These are phyloP conservation scores for Yamadazyma mexicana DNA, from an alignment of 1,139 yeast genomes.

Conservation along the genomic window DNA sequence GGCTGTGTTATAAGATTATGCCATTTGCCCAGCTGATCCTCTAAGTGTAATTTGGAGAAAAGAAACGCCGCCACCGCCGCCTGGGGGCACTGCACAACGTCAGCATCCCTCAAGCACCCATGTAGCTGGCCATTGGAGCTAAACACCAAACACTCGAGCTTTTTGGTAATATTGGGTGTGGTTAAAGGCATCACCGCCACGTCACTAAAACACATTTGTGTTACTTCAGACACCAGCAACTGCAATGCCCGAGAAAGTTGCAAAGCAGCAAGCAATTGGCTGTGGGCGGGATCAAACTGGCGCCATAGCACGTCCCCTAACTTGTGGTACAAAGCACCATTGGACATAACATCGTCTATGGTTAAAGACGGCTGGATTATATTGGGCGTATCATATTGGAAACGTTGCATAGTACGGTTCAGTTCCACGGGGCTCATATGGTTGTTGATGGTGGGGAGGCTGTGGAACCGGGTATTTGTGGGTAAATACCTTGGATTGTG, in stretches of 20 bases:
- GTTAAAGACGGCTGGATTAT: no score
- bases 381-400: no score
- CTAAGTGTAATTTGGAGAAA: slow-evolving; percentile 27
- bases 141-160: slow-evolving; percentile 8
- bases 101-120: slow-evolving; percentile 28
- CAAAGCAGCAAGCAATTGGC: no score
- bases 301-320: slow-evolving; percentile 7
- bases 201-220: slow-evolving; percentile 19
- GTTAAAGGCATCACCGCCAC: slow-evolving; percentile 14
- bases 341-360: no score
- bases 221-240: no score
- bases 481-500: no score
- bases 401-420: no score
- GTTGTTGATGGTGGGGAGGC: no score
- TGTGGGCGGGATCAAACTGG: no score
- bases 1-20: slow-evolving; percentile 10
- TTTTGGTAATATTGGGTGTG: slow-evolving; percentile 13
- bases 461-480: no score
- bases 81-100: slow-evolving; percentile 33
- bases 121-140: slow-evolving; percentile 15
- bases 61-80: slow-evolving; percentile 30
- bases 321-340: slow-evolving; percentile 8
- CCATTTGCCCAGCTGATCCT: slow-evolving; percentile 24
- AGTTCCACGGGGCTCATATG: no score
- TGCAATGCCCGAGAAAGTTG: no score